These are phyloP conservation scores for Clausena lansium DNA, from an alignment of 345 rosid species.

Conservation along the genomic window DNA sequence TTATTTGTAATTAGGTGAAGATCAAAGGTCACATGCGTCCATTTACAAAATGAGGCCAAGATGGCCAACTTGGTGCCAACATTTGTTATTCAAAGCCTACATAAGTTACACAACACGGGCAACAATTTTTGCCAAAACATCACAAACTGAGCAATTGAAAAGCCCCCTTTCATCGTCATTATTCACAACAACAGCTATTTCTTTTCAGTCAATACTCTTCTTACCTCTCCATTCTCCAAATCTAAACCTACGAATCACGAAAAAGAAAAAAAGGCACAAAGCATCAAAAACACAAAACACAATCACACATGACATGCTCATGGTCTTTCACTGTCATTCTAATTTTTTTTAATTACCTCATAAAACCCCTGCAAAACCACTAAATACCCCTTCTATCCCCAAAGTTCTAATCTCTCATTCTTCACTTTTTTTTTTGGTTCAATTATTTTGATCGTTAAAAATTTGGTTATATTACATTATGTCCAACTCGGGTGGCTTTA, in stretches of 20 bases:
- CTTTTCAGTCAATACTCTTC: neutral
- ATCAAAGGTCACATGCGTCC: slow-evolving; percentile 8
- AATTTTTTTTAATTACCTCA: neutral
- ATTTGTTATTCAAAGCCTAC: neutral
- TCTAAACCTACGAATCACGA: neutral
- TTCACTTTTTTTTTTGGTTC: neutral
- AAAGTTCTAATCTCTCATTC: neutral
- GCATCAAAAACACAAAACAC: neutral
- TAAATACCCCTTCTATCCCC: neutral
- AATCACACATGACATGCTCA: neutral
- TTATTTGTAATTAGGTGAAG: neutral
- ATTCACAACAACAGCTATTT: neutral
- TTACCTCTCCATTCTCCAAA: neutral
- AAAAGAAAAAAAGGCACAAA: neutral
- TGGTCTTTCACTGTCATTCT: neutral
- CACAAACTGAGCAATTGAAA: neutral
- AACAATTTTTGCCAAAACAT: neutral
- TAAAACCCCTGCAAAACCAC: slow-evolving; percentile 20
- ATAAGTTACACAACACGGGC: neutral
- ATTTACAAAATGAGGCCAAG: neutral
- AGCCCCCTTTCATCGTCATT: neutral
- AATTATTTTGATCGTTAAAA: neutral
- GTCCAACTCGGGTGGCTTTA: slow-evolving; percentile 41
- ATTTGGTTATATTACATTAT: slow-evolving; percentile 12
- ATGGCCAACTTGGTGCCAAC: neutral